Evolutionary conservation across 2,329 filamentous ascomycete genomes (phyloP).

Genomic region (Paracamarosporium sp.): DNA sequence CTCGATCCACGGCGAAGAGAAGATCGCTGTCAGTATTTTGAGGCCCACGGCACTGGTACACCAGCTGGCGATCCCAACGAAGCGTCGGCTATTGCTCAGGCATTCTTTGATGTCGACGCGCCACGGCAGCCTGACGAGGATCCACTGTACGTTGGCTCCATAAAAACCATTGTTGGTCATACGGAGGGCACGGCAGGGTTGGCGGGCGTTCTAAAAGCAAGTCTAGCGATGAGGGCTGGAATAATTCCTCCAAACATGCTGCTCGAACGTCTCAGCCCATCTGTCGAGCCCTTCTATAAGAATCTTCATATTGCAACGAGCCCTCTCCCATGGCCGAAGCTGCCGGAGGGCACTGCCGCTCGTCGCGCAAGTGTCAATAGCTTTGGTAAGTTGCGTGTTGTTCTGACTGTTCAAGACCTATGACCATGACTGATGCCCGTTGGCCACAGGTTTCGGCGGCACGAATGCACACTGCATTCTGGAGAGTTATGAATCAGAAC

Average conservation of each 20-base stretch:
- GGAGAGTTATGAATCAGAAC: conserved; percentile 6
- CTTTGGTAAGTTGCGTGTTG: conserved; percentile 1
- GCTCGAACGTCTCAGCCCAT: conserved; percentile 20
- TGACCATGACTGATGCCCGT: not conserved
- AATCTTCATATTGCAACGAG: conserved; percentile 18
- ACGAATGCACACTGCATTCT: conserved; percentile 20
- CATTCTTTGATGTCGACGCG: conserved; percentile 22
- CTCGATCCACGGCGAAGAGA: conserved; percentile 29
- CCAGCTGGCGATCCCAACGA: conserved; percentile 39
- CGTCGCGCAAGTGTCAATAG: conserved; percentile 12
- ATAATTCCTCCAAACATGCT: conserved; percentile 38
- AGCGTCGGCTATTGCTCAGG: conserved; percentile 23
- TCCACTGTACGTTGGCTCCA: not conserved
- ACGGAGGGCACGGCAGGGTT: conserved; percentile 13
- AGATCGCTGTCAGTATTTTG: conserved; percentile 39
- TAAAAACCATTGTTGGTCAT: not conserved
- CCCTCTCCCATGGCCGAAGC: conserved; percentile 8
- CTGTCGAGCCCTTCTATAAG: conserved; percentile 17
- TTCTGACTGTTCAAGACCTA: not conserved
- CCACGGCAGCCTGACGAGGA: conserved; percentile 6
- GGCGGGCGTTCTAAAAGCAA: conserved; percentile 43
- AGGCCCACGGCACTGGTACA: conserved; percentile 53
- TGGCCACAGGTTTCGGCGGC: conserved; percentile 6
- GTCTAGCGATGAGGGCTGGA: conserved; percentile 46
- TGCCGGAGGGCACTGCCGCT: not conserved